Percentiles rank a stretch among this genome's conserved stretches.
phyloP scores from a whole-genome alignment of 2,329 filamentous ascomycete genomes.

The Alternaria infectoria region DNA sequence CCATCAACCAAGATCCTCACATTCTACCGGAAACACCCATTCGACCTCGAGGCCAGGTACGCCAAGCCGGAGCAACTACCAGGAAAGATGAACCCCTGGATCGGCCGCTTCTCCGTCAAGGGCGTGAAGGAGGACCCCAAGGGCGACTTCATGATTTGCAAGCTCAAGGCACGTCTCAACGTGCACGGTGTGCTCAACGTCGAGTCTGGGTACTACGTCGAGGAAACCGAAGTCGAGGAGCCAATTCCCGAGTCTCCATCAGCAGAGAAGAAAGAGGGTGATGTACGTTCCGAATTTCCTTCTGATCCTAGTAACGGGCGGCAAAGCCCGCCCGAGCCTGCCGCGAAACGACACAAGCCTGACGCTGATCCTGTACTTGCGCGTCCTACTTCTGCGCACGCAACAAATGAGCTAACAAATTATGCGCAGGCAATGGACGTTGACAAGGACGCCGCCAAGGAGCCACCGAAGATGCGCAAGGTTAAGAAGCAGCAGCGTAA shows the following conservation, averaged over 20 bases:
- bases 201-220: slow-evolving; percentile 96
- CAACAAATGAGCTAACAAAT: slow-evolving; percentile 36
- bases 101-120: slow-evolving; percentile 97
- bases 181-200: slow-evolving; percentile 96
- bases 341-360: slow-evolving; percentile 43
- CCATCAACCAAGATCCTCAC: slow-evolving; percentile 99
- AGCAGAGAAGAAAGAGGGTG: slow-evolving; percentile 66
- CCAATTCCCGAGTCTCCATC: slow-evolving; percentile 74
- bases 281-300: slow-evolving; percentile 65
- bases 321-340: slow-evolving; percentile 29
- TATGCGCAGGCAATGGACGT: slow-evolving; percentile 48
- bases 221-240: slow-evolving; percentile 97
- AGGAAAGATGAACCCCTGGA: slow-evolving; percentile 91
- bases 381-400: slow-evolving; percentile 32
- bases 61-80: slow-evolving; percentile 85
- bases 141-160: slow-evolving; percentile 99
- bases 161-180: slow-evolving; percentile 96
- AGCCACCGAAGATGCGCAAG: slow-evolving; percentile 83
- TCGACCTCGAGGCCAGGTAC: slow-evolving; percentile 95
- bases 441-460: slow-evolving; percentile 46
- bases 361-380: slow-evolving; percentile 30
- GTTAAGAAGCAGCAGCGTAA: slow-evolving; percentile 99
- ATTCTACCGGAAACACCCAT: slow-evolving; percentile 98
- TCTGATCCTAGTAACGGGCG: slow-evolving; percentile 28
- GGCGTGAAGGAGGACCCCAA: slow-evolving; percentile 91